Conservation (phyloP, 176 grass and related monocot species). For the Avena atlantica region DNA sequence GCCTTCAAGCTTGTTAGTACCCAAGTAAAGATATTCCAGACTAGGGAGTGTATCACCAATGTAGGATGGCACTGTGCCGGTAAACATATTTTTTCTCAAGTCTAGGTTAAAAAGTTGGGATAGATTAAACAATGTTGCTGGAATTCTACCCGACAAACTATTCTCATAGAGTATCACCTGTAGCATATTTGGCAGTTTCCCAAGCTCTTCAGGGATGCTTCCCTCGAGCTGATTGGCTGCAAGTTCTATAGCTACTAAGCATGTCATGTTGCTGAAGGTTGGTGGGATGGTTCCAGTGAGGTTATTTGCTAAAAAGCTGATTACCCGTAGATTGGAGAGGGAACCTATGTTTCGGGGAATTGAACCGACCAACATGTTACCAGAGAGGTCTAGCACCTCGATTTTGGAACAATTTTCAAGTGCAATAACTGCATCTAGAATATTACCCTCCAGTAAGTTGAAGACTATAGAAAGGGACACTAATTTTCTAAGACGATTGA, state of each 20-base stretch:
- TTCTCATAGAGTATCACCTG: not conserved
- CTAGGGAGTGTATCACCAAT: not conserved
- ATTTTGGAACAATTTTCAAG: not conserved
- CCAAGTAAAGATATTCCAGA: no score
- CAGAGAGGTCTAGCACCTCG: rapidly evolving
- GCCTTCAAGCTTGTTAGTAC: not conserved
- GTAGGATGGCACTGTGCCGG: not conserved
- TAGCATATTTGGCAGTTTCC: not conserved
- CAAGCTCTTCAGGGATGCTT: not conserved
- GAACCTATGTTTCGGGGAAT: not conserved
- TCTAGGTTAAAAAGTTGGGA: not conserved
- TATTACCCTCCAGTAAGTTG: not conserved
- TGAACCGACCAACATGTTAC: not conserved
- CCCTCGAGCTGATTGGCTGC: not conserved
- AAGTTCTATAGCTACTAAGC: not conserved
- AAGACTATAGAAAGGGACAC: rapidly evolving
- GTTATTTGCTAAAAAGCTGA: not conserved
- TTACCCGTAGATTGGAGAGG: not conserved
- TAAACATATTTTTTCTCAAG: not conserved
- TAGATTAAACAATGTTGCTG: not conserved
- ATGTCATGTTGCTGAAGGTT: not conserved
- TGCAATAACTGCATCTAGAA: not conserved
- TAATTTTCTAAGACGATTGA: not conserved
- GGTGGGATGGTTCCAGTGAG: not conserved
- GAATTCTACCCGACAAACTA: not conserved